Evolutionary conservation across 2,329 filamentous ascomycete genomes (phyloP), one percentile per base, ranked within the genome.

Genomic region (Drechslerella coelobrocha): DNA sequence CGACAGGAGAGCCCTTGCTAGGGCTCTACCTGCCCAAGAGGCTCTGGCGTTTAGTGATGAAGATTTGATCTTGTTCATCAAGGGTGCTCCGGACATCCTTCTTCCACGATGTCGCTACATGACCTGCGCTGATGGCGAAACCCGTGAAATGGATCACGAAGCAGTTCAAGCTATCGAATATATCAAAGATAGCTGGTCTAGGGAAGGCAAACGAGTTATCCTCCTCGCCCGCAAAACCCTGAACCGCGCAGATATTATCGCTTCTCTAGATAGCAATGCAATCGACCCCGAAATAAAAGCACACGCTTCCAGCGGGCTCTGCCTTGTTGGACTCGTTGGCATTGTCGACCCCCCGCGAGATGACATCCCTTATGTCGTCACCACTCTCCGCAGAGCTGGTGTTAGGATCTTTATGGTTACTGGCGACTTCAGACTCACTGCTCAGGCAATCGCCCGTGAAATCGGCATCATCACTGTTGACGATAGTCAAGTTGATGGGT

Each of bases 341-440:
- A 84, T 87, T 52, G 82, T 86, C 27, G 85, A 88, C 74, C 85
- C 85, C 21, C 84, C 84, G 23, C 81, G 85, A 53, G 81, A 84
- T 26, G 85, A 87, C 74, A 86, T 87, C 29, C 83, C 84, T 0
- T 81, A 81, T 10, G 85, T 86, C 0, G 80, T 87, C 26, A 79
- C 81, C n/a, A 89, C 84, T 0, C 81, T 91, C 14, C 84, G 88
- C 10, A 82, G 84, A 0, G 89, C 90, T 2, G 88, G 88, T 1
- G 88, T 92, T 59, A 82, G 87, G n/a, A 86, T 91, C 27, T 88
- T 89, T 78, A 92, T 92, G 89, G 89, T 92, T 0, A 92, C 89
- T 0, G 89, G 89, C 8, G 89, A 92, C 76, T 91, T 89, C 76
- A 87, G 87, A 24, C 82, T 91, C 14, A 92, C 89, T 0, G 89